These are phyloP conservation scores for Zostera marina DNA, from an alignment of 116 monocot genomes.

Conservation along the genomic window DNA sequence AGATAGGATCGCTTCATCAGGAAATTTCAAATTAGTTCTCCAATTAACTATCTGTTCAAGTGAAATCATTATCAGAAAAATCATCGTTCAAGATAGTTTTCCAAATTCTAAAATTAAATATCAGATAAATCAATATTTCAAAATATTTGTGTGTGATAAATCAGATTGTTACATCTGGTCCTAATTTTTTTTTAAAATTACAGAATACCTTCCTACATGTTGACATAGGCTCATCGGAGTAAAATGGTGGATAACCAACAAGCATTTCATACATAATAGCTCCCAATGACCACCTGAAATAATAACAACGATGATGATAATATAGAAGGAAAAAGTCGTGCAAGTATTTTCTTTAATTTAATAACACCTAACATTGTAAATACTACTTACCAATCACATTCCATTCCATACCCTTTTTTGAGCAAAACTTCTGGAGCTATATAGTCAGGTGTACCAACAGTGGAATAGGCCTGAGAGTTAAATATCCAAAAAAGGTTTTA, in stretches of 20 bases:
- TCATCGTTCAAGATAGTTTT: neutral
- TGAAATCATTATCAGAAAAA: neutral
- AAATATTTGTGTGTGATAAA: neutral
- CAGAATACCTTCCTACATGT: constrained; percentile 71
- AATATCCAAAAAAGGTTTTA: neutral
- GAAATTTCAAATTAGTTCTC: constrained; percentile 78
- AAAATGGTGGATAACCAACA: constrained; percentile 95
- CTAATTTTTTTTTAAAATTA: neutral
- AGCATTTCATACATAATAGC: constrained; percentile 98
- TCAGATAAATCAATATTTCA: neutral
- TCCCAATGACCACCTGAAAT: constrained; percentile 84
- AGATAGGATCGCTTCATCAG: constrained; percentile 60
- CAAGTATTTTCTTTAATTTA: neutral
- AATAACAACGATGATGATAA: too few relatives aligned
- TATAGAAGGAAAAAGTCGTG: neutral
- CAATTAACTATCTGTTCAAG: constrained; percentile 73
- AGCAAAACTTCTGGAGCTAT: constrained; percentile 91
- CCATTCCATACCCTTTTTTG: constrained; percentile 94
- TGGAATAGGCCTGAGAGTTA: constrained; percentile 68
- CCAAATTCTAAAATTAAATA: too few relatives aligned
- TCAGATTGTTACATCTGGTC: neutral
- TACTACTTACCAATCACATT: constrained; percentile 91
- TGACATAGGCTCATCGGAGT: constrained; percentile 95
- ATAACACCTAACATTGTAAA: constrained; percentile 7
- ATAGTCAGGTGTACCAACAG: constrained; percentile 93